Evolutionary conservation across 352 stramenopile genomes (phyloP).

Genomic region (Peronosclerospora sorghi): DNA sequence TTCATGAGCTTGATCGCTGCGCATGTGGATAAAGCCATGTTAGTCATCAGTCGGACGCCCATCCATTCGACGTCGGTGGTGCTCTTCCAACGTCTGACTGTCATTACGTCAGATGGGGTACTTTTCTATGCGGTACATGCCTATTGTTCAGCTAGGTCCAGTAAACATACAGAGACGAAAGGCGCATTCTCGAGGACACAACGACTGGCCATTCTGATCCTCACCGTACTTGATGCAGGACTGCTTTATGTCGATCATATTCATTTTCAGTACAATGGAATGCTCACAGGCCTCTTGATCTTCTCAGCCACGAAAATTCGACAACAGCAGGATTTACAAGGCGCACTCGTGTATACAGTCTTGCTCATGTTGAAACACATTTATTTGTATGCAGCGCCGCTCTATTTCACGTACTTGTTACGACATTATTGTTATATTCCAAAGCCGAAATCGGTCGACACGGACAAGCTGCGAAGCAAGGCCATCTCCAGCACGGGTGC

Average conservation of each 20-base stretch:
- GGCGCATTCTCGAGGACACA: constrained; percentile 52
- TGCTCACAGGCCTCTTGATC: constrained; percentile 91
- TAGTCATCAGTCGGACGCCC: constrained; percentile 47
- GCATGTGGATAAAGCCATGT: constrained; percentile 47
- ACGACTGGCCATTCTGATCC: constrained; percentile 55
- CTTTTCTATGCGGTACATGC: constrained; percentile 76
- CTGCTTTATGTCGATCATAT: constrained; percentile 97
- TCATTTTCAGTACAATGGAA: constrained; percentile 99
- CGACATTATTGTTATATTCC: constrained; percentile 82
- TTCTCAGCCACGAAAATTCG: constrained; percentile 81
- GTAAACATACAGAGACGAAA: constrained; percentile 49
- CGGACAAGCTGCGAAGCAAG: constrained; percentile 30
- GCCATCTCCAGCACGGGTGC: constrained; percentile 65
- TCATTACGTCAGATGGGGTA: constrained; percentile 85
- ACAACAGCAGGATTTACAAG: constrained; percentile 75
- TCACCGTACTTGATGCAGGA: constrained; percentile 88
- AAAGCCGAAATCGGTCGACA: constrained; percentile 5
- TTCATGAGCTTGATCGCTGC: constrained; percentile 55
- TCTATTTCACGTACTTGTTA: constrained; percentile 96
- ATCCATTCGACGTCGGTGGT: constrained; percentile 54
- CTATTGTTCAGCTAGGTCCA: constrained; percentile 77
- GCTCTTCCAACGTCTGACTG: constrained; percentile 89
- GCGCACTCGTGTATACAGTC: constrained; percentile 83
- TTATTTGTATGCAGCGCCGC: constrained; percentile 90
- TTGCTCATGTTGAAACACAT: constrained; percentile 97